Evolutionary conservation across 2,329 filamentous ascomycete species (phyloP).

Genomic region (Polytolypa hystricis): DNA sequence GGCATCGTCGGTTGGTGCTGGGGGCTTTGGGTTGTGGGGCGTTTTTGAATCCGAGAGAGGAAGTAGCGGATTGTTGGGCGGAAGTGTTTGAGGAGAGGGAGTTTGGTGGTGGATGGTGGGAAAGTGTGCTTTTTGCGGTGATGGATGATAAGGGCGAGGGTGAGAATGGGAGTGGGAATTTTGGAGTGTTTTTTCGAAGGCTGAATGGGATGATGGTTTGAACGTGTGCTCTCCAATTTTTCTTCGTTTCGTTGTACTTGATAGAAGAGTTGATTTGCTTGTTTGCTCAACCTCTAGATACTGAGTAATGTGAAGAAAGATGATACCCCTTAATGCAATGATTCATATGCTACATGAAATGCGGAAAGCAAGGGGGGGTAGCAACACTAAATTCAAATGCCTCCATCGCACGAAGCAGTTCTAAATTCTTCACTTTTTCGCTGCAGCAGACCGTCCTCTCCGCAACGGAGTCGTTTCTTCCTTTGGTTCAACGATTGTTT

Average conservation of each 20-base stretch:
- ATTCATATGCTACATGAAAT: too few relatives aligned
- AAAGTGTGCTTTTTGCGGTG: constrained; percentile 55
- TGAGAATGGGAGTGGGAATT: constrained; percentile 20
- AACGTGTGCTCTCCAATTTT: too few relatives aligned
- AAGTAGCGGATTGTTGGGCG: constrained; percentile 53
- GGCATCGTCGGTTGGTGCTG: constrained; percentile 51
- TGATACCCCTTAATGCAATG: too few relatives aligned
- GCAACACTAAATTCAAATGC: too few relatives aligned
- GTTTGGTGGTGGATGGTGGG: constrained; percentile 55
- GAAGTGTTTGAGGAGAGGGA: constrained; percentile 51
- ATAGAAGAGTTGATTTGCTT: too few relatives aligned
- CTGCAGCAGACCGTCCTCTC: constrained; percentile 10
- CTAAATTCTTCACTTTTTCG: constrained; percentile 5
- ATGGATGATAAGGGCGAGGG: constrained; percentile 25
- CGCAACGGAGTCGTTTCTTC: constrained; percentile 3
- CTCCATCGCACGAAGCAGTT: too few relatives aligned
- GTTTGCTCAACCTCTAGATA: too few relatives aligned
- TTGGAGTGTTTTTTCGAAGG: constrained; percentile 19
- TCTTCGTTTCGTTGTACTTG: too few relatives aligned
- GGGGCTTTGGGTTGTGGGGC: constrained; percentile 61
- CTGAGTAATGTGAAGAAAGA: too few relatives aligned
- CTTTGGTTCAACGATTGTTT: background rate
- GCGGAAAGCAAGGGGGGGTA: too few relatives aligned
- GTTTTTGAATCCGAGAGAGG: constrained; percentile 50
- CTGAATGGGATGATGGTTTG: constrained; percentile 22